phyloP scores from a whole-genome alignment of 2,329 filamentous ascomycete genomes.

The Penicillium sp. region DNA sequence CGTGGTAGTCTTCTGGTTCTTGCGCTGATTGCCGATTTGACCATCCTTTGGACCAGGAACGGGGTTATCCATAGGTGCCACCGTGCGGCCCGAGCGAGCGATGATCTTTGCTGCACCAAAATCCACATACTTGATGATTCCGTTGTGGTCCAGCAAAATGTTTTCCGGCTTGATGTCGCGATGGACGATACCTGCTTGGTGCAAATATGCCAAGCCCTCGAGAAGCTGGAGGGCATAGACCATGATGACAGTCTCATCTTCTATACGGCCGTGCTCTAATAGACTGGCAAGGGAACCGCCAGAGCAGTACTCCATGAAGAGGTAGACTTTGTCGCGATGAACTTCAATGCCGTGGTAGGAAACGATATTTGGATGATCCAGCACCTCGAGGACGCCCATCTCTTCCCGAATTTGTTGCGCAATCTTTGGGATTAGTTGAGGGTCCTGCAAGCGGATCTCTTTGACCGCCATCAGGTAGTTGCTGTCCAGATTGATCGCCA shows the following conservation, averaged over 20 bases:
- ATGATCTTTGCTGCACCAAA: conserved; percentile 98
- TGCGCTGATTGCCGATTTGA: conserved; percentile 30
- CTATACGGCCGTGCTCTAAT: conserved; percentile 91
- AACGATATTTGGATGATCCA: conserved; percentile 96
- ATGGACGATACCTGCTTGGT: conserved; percentile 86
- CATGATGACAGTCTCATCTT: conserved; percentile 96
- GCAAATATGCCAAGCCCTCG: conserved; percentile 88
- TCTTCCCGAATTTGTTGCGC: conserved; percentile 92
- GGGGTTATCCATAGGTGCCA: conserved; percentile 60
- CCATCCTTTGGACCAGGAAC: conserved; percentile 28
- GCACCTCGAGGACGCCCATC: conserved; percentile 90
- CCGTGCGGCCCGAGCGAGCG: conserved; percentile 82
- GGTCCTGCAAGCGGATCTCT: conserved; percentile 94
- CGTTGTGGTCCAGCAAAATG: conserved; percentile 92
- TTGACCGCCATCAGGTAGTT: conserved; percentile 98
- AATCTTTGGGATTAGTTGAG: conserved; percentile 89
- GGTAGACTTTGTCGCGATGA: conserved; percentile 98
- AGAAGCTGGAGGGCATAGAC: conserved; percentile 92
- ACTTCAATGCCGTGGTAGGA: conserved; percentile 98
- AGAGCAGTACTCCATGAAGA: conserved; percentile 99
- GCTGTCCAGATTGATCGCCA: conserved; percentile 92
- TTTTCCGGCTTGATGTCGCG: conserved; percentile 98
- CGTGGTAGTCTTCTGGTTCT: conserved; percentile 82
- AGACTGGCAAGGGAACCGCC: conserved; percentile 85
- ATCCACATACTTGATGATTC: conserved; percentile 98